A percentile compares a stretch with the other conserved stretches of the same genome.
These are phyloP conservation scores for Sphenostylis stenocarpa DNA, from an alignment of 306 rosid species.

Conservation along the genomic window DNA sequence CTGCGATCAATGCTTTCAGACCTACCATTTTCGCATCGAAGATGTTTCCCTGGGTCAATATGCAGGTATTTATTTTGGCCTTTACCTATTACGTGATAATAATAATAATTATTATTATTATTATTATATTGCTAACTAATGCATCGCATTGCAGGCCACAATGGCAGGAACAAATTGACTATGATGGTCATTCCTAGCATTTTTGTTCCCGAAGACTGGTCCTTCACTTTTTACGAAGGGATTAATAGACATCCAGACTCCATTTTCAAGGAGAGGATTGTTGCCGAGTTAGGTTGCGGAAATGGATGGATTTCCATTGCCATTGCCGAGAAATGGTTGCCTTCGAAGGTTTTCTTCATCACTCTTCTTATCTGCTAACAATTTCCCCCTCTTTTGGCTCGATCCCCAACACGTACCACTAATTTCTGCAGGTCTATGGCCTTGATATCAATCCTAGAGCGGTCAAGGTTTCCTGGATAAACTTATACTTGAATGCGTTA, in stretches of 20 bases:
- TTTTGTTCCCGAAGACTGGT: conserved; percentile 96
- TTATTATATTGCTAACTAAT: not conserved
- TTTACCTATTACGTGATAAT: not conserved
- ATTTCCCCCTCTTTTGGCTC: not conserved
- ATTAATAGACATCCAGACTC: conserved; percentile 81
- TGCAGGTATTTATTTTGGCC: conserved; percentile 47
- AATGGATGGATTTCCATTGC: conserved; percentile 99
- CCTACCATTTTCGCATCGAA: conserved; percentile 83
- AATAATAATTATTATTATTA: no score
- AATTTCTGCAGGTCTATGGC: conserved; percentile 75
- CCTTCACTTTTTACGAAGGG: conserved; percentile 93
- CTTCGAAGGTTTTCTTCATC: conserved; percentile 61
- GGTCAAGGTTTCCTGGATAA: conserved; percentile 83
- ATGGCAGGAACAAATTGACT: conserved; percentile 81
- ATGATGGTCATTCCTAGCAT: conserved; percentile 97
- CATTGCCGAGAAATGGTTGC: conserved; percentile 93
- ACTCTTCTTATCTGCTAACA: not conserved
- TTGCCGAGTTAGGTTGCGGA: conserved; percentile 96
- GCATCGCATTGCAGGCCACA: conserved; percentile 53
- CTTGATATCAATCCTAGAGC: conserved; percentile 97
- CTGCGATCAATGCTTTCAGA: conserved; percentile 62
- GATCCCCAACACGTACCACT: not conserved
- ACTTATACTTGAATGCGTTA: conserved; percentile 85
- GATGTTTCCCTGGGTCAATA: conserved; percentile 73
- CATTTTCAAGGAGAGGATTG: conserved; percentile 75